Percentiles rank a stretch among this genome's conserved stretches.
phyloP scores from a whole-genome alignment of 306 rosid species.

The Pueraria montana region DNA sequence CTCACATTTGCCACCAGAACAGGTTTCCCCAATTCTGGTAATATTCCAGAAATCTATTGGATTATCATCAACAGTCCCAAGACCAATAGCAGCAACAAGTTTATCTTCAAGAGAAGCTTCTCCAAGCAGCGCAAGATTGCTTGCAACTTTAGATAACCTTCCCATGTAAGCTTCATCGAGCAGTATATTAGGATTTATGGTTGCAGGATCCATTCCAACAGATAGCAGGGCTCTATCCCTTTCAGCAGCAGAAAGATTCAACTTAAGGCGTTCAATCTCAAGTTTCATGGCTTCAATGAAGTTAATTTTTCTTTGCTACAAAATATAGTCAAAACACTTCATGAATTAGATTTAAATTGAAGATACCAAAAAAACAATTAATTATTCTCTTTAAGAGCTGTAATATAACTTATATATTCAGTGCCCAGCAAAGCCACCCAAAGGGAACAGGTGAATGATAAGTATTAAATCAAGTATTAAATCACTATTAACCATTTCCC shows the following conservation, averaged over 20 bases:
- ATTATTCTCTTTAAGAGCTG: slow-evolving; percentile 17
- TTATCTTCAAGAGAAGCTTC: slow-evolving; percentile 91
- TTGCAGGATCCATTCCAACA: slow-evolving; percentile 88
- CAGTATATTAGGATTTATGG: slow-evolving; percentile 83
- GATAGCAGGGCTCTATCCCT: slow-evolving; percentile 90
- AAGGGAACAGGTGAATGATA: slow-evolving; percentile 26
- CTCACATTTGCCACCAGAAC: slow-evolving; percentile 86
- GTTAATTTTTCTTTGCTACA: slow-evolving; percentile 74
- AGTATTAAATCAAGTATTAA: slow-evolving; percentile 30
- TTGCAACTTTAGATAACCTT: slow-evolving; percentile 83
- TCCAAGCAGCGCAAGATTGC: slow-evolving; percentile 86
- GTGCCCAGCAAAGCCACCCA: slow-evolving; percentile 4
- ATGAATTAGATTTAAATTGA: slow-evolving; percentile 32
- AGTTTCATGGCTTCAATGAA: slow-evolving; percentile 92
- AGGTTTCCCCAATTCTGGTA: slow-evolving; percentile 72
- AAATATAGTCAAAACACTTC: slow-evolving; percentile 41
- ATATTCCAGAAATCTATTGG: slow-evolving; percentile 92
- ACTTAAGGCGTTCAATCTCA: slow-evolving; percentile 91
- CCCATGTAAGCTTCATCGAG: slow-evolving; percentile 78
- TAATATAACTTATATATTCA: slow-evolving; percentile 22
- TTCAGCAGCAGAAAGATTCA: slow-evolving; percentile 97
- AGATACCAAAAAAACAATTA: slow-evolving; percentile 31
- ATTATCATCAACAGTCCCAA: slow-evolving; percentile 72
- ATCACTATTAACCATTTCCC: slow-evolving; percentile 28
- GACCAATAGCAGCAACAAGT: slow-evolving; percentile 83